A percentile compares a stretch with the other conserved stretches of the same genome.
Conservation (phyloP, 805 yeast genomes). For the Ogataea chonburiensis region DNA sequence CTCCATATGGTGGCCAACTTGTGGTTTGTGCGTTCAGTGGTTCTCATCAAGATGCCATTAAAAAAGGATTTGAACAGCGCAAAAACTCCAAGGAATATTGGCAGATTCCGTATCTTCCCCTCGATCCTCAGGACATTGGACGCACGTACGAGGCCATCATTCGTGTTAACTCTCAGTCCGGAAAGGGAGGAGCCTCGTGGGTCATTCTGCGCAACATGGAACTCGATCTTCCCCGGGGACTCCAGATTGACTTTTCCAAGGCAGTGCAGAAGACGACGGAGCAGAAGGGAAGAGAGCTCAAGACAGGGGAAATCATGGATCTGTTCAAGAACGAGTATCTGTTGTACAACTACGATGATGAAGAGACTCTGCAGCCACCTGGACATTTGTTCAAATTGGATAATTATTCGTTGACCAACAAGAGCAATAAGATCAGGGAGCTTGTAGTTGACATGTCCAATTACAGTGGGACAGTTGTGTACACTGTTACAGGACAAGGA, state of each 20-base stretch:
- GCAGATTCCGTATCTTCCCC: slow-evolving; percentile 79
- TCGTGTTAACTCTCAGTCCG: slow-evolving; percentile 84
- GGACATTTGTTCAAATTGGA: slow-evolving; percentile 25
- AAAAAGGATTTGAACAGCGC: slow-evolving; percentile 38
- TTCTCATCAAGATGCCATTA: slow-evolving; percentile 39
- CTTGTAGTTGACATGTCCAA: slow-evolving; percentile 51
- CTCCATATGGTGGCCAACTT: slow-evolving; percentile 78
- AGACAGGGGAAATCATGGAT: slow-evolving; percentile 59
- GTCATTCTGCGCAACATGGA: slow-evolving; percentile 72
- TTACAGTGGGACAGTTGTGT: slow-evolving; percentile 33
- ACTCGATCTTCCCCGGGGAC: slow-evolving; percentile 76
- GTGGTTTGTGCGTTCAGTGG: slow-evolving; percentile 81
- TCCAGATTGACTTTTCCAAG: slow-evolving; percentile 73
- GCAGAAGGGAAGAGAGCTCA: slow-evolving; percentile 66
- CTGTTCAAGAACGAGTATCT: slow-evolving; percentile 63
- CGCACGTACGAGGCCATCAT: slow-evolving; percentile 91
- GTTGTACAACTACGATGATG: slow-evolving; percentile 34
- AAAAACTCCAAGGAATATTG: slow-evolving; percentile 44
- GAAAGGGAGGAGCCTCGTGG: slow-evolving; percentile 92
- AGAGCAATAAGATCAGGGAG: slow-evolving; percentile 40
- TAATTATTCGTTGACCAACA: slow-evolving; percentile 30
- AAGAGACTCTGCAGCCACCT: slow-evolving; percentile 19
- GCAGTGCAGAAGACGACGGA: slow-evolving; percentile 73
- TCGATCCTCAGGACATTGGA: slow-evolving; percentile 83
- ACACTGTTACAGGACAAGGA: slow-evolving; percentile 56